Base-by-base conservation (phyloP, 305 asterid species). In the Salvia sclarea region DNA sequence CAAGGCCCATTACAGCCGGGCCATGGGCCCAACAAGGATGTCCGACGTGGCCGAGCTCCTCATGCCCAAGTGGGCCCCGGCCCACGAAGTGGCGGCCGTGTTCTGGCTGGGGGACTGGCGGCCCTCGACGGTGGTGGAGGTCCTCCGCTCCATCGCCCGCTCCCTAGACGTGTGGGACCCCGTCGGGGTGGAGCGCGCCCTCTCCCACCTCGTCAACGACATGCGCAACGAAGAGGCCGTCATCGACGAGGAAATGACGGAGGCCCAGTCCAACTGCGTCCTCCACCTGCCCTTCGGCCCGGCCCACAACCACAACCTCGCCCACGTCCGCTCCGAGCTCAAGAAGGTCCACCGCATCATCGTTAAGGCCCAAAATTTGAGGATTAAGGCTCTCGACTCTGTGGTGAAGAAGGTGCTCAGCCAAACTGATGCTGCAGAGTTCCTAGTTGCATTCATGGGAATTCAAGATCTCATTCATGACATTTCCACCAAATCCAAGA, bases 41-140 rank as follows among this genome's bases (percentile, higher is more conserved):
- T 69, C 83, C 1, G 92, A 86, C 11, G 67, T 87, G 56, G 86
- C 87, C 48, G 83, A 79, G 18, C 77, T 88, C 38, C 79, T 89
- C 22, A 82, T 79, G 87, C 98, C 97, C 50, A 84, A 80, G 16
- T 85, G 88, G 82, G 77, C 83, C 45, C 79, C 85, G 0, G 58
- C 96, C 33, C 86, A 68, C 0, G 97, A 94, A 61, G 80, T 82
- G 2, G 96, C 95, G 2, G 86, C 96, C 30, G 61, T 81, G 0
- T 76, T 79, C 8, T 91, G 98, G 98, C 75, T 84, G 4, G 98
- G 98, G 7, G 97, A 86, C 80, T 93, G 98, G 97, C 62, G 98
- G 63, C 98, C 98, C 57, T 83, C 98, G 69, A 66, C 92, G 45
- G 66, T 87, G 9, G 82, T 89, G 37, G 84, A 76, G 75, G 88